A percentile compares a stretch with the other conserved stretches of the same genome.
phyloP scores from a whole-genome alignment of 106 monocot genomes.

The Alisma plantagoaquatica region DNA sequence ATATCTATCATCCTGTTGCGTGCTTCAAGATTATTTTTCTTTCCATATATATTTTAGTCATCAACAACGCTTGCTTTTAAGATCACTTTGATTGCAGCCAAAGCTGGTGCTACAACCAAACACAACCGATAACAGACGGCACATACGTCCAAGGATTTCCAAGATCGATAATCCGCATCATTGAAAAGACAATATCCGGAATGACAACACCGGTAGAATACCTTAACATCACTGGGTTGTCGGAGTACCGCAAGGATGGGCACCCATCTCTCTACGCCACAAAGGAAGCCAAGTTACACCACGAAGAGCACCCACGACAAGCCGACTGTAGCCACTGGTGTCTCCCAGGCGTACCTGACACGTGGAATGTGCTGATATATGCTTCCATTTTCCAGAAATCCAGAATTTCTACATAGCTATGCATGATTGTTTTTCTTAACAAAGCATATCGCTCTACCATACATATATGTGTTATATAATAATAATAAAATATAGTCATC shows the following conservation, averaged over 20 bases:
- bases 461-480: too few species aligned
- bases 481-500: too few species aligned
- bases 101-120: conserved; percentile 66
- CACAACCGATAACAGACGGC: conserved; percentile 31
- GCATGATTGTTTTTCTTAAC: too few species aligned
- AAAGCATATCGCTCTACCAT: too few species aligned
- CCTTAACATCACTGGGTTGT: conserved; percentile 31
- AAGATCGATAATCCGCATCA: background rate
- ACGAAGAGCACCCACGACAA: background rate
- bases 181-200: conserved; percentile 4
- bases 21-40: too few species aligned
- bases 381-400: background rate
- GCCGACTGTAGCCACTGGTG: conserved; percentile 61
- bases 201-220: conserved; percentile 8
- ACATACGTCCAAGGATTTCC: conserved; percentile 5
- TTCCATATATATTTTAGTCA: background rate
- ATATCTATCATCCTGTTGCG: too few species aligned
- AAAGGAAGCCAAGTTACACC: conserved; percentile 9
- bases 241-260: conserved; percentile 36
- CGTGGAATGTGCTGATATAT: background rate
- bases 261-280: conserved; percentile 44
- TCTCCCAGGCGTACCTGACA: conserved; percentile 3
- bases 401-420: too few species aligned
- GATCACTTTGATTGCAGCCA: conserved; percentile 16
- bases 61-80: background rate